Conservation (phyloP, 768 basidiomycete species). For the Russula emetica region DNA sequence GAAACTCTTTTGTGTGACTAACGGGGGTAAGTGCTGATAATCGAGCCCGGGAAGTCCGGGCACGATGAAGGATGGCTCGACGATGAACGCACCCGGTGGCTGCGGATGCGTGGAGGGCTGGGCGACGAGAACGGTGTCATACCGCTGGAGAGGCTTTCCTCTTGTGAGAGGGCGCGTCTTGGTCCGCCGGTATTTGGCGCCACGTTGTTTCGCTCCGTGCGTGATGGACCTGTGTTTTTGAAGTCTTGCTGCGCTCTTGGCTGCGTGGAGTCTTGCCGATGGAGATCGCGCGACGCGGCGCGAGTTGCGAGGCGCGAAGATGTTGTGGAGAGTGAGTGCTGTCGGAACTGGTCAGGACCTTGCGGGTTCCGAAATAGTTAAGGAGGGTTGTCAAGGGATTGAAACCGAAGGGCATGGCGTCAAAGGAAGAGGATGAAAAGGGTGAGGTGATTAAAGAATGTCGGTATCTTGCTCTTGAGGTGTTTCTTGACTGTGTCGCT, state of each 20-base stretch:
- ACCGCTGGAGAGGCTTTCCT: constrained; percentile 4
- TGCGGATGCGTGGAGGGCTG: not conserved
- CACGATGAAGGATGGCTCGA: not conserved
- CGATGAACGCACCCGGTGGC: constrained; percentile 4
- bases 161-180: not conserved
- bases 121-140: not conserved
- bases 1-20: constrained; percentile 9
- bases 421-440: not conserved
- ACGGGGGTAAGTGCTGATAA: not conserved
- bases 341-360: constrained; percentile 5
- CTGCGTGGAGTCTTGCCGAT: constrained; percentile 13
- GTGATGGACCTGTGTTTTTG: not conserved
- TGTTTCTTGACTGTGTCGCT: not conserved
- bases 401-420: constrained; percentile 13
- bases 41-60: not conserved
- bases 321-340: constrained; percentile 17
- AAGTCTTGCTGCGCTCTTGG: constrained; percentile 5
- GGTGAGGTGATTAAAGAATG: not conserved
- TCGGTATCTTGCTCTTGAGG: not conserved
- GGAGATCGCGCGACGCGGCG: constrained; percentile 8
- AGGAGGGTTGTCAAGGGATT: constrained; percentile 9
- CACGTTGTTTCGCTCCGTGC: not conserved
- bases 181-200: not conserved
- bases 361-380: constrained; percentile 11
- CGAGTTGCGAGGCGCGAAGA: constrained; percentile 13